Conservation (phyloP, 2,329 filamentous ascomycete genomes). For the Phoma sp. region DNA sequence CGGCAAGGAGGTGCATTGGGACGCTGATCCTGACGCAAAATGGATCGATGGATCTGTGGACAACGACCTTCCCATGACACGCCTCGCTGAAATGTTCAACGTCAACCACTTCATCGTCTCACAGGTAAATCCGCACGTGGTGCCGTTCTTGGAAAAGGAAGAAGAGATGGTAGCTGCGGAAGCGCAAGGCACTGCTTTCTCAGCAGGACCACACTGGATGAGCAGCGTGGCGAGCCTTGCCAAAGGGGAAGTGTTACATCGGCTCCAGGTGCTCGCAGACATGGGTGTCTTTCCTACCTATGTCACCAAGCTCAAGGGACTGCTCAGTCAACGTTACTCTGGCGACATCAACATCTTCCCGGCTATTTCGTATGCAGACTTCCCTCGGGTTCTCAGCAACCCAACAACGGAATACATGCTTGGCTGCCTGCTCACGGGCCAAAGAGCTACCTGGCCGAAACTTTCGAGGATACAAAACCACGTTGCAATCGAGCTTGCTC, state of each 20-base stretch:
- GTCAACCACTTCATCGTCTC: conserved; percentile 98
- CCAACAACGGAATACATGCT: conserved; percentile 88
- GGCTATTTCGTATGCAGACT: conserved; percentile 74
- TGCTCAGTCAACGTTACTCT: conserved; percentile 89
- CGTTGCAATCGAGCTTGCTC: conserved; percentile 84
- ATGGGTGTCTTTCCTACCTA: conserved; percentile 80
- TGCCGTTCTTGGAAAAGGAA: conserved; percentile 81
- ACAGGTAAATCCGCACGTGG: conserved; percentile 93
- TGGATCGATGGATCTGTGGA: conserved; percentile 97
- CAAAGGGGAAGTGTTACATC: conserved; percentile 79
- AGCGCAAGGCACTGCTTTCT: conserved; percentile 41
- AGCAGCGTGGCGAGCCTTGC: conserved; percentile 73
- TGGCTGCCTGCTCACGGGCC: conserved; percentile 75
- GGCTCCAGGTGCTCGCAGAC: conserved; percentile 80
- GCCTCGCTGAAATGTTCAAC: conserved; percentile 93
- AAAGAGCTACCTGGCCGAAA: conserved; percentile 91
- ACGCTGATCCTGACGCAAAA: conserved; percentile 74
- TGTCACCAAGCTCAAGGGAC: conserved; percentile 77
- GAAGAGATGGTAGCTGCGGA: conserved; percentile 59
- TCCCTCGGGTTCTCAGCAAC: conserved; percentile 80
- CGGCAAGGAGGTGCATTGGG: conserved; percentile 80
- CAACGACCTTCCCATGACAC: conserved; percentile 89
- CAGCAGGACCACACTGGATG: conserved; percentile 64
- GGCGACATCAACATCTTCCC: conserved; percentile 95
- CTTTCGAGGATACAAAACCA: conserved; percentile 84